Evolutionary conservation across 345 rosid species (phyloP).

Genomic region (Aquilaria yunnanensis): DNA sequence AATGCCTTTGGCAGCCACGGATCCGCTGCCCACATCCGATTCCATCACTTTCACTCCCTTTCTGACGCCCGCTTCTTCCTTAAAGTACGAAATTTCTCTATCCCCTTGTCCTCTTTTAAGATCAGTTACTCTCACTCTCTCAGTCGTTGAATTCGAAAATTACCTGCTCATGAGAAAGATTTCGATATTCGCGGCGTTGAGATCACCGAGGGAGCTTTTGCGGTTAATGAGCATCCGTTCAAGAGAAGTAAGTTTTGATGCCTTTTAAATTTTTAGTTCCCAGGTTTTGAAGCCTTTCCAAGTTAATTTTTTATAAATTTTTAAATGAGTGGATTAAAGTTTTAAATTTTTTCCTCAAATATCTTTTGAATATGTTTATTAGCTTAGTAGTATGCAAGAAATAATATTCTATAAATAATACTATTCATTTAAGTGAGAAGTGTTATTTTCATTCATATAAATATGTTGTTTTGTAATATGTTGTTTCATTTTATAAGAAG

Average conservation of each 20-base stretch:
- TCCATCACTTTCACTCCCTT: slow-evolving; percentile 88
- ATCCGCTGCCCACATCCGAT: slow-evolving; percentile 73
- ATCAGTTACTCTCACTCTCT: not conserved
- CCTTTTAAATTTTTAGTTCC: too few relatives aligned
- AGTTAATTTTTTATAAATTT: too few relatives aligned
- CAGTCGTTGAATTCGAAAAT: not conserved
- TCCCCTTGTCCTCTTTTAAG: not conserved
- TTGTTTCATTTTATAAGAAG: too few relatives aligned
- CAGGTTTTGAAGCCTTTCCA: too few relatives aligned
- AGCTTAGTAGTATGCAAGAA: too few relatives aligned
- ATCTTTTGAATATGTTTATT: too few relatives aligned
- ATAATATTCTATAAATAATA: too few relatives aligned
- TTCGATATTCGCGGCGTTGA: slow-evolving; percentile 98
- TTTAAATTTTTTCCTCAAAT: too few relatives aligned
- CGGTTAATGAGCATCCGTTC: slow-evolving; percentile 76
- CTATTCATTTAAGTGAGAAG: too few relatives aligned
- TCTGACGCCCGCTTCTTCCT: slow-evolving; percentile 65
- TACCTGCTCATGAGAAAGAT: slow-evolving; percentile 44
- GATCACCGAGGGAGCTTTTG: slow-evolving; percentile 68
- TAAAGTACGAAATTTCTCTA: slow-evolving; percentile 34
- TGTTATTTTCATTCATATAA: too few relatives aligned
- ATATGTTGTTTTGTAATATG: too few relatives aligned
- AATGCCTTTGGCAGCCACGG: slow-evolving; percentile 98
- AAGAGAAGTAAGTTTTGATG: slow-evolving; percentile 39
- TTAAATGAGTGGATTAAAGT: too few relatives aligned